A percentile compares a stretch with the other conserved stretches of the same genome.
Conservation (phyloP, 2,329 filamentous ascomycete genomes). For the Hypoxylon sp. region DNA sequence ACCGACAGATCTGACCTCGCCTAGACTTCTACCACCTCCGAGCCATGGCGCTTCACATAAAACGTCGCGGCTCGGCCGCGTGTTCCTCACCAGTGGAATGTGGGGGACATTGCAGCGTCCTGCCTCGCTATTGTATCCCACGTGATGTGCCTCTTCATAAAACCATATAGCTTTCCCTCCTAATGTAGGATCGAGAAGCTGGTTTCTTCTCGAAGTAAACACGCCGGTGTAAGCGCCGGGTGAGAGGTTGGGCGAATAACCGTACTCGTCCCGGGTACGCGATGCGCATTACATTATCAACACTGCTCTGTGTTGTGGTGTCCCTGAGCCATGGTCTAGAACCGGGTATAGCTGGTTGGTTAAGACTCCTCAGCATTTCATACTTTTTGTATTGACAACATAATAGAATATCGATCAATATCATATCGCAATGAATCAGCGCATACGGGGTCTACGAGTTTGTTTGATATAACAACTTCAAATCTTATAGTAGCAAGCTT, state of each 20-base stretch:
- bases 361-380: slow-evolving; percentile 10
- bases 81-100: slow-evolving; percentile 17
- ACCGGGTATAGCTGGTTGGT: slow-evolving; percentile 36
- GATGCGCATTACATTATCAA: slow-evolving; percentile 34
- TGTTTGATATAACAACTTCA: slow-evolving; percentile 22
- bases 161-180: slow-evolving; percentile 23
- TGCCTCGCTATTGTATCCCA: slow-evolving; percentile 27
- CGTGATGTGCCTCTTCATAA: slow-evolving; percentile 32
- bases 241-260: slow-evolving; percentile 29
- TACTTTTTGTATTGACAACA: slow-evolving; percentile 20
- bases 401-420: slow-evolving; percentile 32
- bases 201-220: slow-evolving; percentile 29
- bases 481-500: slow-evolving; percentile 17
- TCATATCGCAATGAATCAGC: slow-evolving; percentile 27
- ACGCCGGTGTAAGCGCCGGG: slow-evolving; percentile 31
- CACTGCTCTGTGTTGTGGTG: slow-evolving; percentile 37
- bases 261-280: slow-evolving; percentile 28
- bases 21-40: slow-evolving; percentile 32
- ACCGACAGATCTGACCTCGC: slow-evolving; percentile 28
- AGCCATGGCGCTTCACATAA: slow-evolving; percentile 34
- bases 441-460: slow-evolving; percentile 24
- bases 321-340: slow-evolving; percentile 33
- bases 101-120: slow-evolving; percentile 28
- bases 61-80: slow-evolving; percentile 28
- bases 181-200: slow-evolving; percentile 31